Percentiles rank a stretch among this genome's conserved stretches.
phyloP scores from a whole-genome alignment of 768 basidiomycete genomes.

The Pulveroboletus sp. region DNA sequence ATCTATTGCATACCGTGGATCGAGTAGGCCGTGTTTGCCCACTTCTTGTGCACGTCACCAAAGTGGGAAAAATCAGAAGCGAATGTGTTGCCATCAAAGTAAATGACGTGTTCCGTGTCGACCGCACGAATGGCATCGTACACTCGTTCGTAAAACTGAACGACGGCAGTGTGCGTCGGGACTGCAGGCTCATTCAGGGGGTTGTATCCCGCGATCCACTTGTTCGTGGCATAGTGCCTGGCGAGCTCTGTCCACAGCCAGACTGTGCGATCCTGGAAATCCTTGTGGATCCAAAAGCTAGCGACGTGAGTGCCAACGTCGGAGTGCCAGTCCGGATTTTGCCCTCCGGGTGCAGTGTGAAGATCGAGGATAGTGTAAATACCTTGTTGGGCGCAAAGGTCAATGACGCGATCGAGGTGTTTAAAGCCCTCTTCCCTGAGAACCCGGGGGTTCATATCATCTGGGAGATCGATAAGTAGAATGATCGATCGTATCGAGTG shows the following conservation, averaged over 20 bases:
- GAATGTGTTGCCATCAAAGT: conserved; percentile 84
- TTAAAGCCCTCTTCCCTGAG: conserved; percentile 74
- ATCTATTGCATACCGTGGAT: conserved; percentile 54
- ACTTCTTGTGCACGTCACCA: conserved; percentile 56
- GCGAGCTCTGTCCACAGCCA: conserved; percentile 81
- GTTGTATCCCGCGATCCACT: conserved; percentile 87
- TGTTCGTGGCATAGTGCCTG: conserved; percentile 69
- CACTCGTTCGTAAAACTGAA: conserved; percentile 66
- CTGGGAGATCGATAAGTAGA: conserved; percentile 20
- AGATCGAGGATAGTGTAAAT: conserved; percentile 81
- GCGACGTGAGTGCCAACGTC: conserved; percentile 70
- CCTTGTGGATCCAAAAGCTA: conserved; percentile 80
- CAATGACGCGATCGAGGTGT: conserved; percentile 80
- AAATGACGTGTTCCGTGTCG: conserved; percentile 71
- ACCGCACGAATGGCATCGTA: conserved; percentile 68
- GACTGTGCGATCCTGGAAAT: conserved; percentile 76
- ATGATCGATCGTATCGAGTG: not conserved
- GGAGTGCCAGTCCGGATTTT: conserved; percentile 79
- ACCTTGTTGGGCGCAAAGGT: conserved; percentile 68
- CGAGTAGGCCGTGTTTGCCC: conserved; percentile 72
- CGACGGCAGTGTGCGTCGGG: conserved; percentile 57
- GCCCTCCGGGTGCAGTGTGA: conserved; percentile 73
- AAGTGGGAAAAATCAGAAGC: conserved; percentile 77
- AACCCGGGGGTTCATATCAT: conserved; percentile 78
- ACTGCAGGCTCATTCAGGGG: conserved; percentile 82